Conservation (phyloP, 179 eudicot genomes). For the Actinidia chinensis region DNA sequence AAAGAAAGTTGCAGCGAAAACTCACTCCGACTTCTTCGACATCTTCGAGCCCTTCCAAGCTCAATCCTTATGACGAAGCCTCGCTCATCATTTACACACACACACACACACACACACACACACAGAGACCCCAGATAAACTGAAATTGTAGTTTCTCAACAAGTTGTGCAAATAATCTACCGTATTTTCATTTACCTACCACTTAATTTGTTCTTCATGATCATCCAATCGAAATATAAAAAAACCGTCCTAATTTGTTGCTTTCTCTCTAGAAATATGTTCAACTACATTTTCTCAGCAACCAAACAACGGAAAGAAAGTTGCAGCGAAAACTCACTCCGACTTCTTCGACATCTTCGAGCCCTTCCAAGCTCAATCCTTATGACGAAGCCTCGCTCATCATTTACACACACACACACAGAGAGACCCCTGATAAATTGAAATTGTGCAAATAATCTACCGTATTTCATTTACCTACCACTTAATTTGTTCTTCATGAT, state of each 20-base stretch:
- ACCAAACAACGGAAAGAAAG: background rate
- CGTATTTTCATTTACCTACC: no score
- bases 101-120: no score
- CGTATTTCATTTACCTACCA: no score
- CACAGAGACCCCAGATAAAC: no score
- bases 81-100: background rate
- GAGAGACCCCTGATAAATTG: no score
- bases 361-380: constrained; percentile 30
- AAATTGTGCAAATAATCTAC: no score
- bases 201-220: no score
- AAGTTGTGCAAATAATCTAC: no score
- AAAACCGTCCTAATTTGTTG: no score
- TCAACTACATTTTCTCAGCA: background rate
- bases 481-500: no score
- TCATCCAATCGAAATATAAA: no score
- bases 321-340: constrained; percentile 37
- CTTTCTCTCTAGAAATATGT: background rate
- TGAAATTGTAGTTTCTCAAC: no score
- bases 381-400: constrained; percentile 17
- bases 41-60: constrained; percentile 44
- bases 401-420: background rate
- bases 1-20: constrained; percentile 11
- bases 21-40: constrained; percentile 67
- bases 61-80: constrained; percentile 22
- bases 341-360: constrained; percentile 62